Conservation (phyloP, 2,329 filamentous ascomycete genomes). For the Verticillium longisporum region DNA sequence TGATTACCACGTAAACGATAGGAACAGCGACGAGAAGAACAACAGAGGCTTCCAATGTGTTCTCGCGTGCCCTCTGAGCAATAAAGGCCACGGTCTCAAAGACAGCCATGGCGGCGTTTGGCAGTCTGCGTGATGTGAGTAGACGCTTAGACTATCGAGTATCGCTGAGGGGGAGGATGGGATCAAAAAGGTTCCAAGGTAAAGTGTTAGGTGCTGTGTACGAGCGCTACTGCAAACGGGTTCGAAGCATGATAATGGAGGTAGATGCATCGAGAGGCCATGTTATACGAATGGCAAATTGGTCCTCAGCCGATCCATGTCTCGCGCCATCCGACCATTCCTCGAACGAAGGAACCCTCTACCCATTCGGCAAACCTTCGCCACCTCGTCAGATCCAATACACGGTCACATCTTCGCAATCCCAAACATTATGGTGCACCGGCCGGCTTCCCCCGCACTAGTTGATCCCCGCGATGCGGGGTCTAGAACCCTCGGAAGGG, state of each 20-base stretch:
- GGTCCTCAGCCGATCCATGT: background rate
- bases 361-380: background rate
- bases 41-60: constrained; percentile 15
- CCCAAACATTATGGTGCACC: background rate
- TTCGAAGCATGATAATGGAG: background rate
- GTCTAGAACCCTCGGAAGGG: background rate
- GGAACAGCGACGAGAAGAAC: constrained; percentile 20
- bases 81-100: constrained; percentile 15
- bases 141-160: background rate
- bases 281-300: background rate
- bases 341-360: background rate
- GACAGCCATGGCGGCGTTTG: constrained; percentile 17
- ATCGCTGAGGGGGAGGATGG: background rate
- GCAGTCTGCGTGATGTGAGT: background rate
- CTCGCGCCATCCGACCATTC: background rate
- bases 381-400: background rate
- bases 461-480: background rate
- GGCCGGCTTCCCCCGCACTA: background rate
- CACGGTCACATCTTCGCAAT: background rate
- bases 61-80: constrained; percentile 11
- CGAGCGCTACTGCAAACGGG: background rate
- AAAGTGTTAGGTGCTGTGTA: background rate
- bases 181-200: background rate
- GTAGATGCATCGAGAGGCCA: background rate
- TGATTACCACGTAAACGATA: constrained; percentile 37